phyloP scores from a whole-genome alignment of 2,329 filamentous ascomycete genomes.

The Colletotrichum scovillei region DNA sequence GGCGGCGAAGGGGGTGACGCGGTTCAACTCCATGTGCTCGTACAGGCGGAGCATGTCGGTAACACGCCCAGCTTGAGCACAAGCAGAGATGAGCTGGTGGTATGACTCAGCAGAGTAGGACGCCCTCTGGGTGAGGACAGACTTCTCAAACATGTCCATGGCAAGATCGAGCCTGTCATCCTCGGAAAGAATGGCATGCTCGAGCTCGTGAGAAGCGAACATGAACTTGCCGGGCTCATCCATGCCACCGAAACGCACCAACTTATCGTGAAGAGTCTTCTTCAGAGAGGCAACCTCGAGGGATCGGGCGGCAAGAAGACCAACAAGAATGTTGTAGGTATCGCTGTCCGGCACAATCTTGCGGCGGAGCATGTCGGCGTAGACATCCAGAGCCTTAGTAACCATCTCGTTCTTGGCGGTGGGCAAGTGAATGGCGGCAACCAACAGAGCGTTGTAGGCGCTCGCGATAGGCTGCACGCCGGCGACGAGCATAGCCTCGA shows the following conservation, averaged over 20 bases:
- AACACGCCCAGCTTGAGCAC: slow-evolving; percentile 82
- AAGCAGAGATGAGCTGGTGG: slow-evolving; percentile 85
- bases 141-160: slow-evolving; percentile 85
- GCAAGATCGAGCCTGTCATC: slow-evolving; percentile 90
- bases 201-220: slow-evolving; percentile 87
- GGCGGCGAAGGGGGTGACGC: slow-evolving; percentile 78
- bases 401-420: slow-evolving; percentile 84
- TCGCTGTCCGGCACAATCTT: slow-evolving; percentile 83
- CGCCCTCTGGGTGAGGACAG: slow-evolving; percentile 70
- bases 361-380: slow-evolving; percentile 93
- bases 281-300: slow-evolving; percentile 82
- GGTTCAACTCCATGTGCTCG: slow-evolving; percentile 87
- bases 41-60: slow-evolving; percentile 92
- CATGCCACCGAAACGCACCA: slow-evolving; percentile 86
- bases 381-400: slow-evolving; percentile 92
- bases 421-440: slow-evolving; percentile 86
- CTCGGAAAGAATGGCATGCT: slow-evolving; percentile 86
- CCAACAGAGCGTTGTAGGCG: slow-evolving; percentile 92
- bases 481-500: slow-evolving; percentile 88
- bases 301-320: slow-evolving; percentile 82
- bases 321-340: slow-evolving; percentile 90
- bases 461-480: slow-evolving; percentile 83
- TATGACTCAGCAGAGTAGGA: slow-evolving; percentile 87
- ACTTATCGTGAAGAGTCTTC: slow-evolving; percentile 81
- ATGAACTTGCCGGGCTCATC: slow-evolving; percentile 88